Conservation (phyloP, 2,329 filamentous ascomycete species). For the Botrytis porri region DNA sequence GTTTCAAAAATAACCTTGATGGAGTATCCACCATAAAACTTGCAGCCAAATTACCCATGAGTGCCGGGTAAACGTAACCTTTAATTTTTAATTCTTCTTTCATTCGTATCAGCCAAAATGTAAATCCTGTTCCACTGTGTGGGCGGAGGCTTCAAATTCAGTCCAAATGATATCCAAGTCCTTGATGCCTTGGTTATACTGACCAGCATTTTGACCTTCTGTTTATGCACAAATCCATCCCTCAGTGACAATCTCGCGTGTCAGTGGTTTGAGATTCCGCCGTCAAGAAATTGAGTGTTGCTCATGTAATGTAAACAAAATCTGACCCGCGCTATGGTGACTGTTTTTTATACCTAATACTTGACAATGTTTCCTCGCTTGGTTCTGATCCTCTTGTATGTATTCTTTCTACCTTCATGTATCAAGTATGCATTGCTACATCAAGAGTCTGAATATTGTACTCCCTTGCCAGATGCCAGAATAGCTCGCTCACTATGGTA, state of each 20-base stretch:
- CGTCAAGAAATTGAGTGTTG: not conserved
- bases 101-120: too few species aligned
- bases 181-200: not conserved
- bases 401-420: not conserved
- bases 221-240: not conserved
- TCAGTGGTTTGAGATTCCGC: not conserved
- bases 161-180: not conserved
- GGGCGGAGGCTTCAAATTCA: not conserved
- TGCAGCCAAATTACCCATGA: not conserved
- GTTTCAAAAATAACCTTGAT: not conserved
- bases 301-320: not conserved
- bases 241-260: not conserved
- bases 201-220: not conserved
- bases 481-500: not conserved
- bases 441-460: not conserved
- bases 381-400: not conserved
- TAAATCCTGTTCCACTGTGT: too few species aligned
- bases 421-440: not conserved
- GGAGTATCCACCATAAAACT: not conserved
- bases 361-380: not conserved
- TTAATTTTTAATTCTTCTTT: not conserved
- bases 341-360: not conserved
- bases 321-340: not conserved
- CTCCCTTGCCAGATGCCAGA: not conserved
- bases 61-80: not conserved